A percentile compares a stretch with the other conserved stretches of the same genome.
Evolutionary conservation across 345 rosid species (phyloP).

Genomic region (Corymbia maculata): DNA sequence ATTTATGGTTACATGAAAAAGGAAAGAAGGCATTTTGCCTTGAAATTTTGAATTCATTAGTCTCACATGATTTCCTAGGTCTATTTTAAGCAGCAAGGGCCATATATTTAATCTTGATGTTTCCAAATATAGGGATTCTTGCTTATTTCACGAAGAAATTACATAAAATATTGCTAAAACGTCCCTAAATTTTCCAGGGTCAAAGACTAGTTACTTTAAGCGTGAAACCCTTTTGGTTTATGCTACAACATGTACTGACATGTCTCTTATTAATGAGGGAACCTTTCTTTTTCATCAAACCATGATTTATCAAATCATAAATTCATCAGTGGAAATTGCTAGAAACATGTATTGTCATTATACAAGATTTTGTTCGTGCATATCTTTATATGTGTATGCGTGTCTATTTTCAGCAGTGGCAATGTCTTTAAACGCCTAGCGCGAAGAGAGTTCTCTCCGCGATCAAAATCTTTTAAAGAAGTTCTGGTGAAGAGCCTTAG

Average conservation of each 20-base stretch:
- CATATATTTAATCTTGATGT: background rate
- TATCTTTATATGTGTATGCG: background rate
- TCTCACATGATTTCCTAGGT: background rate
- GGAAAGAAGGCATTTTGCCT: background rate
- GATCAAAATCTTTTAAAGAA: slow-evolving; percentile 37
- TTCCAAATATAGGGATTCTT: background rate
- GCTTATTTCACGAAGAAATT: background rate
- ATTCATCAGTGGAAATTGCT: background rate
- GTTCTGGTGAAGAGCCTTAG: slow-evolving; percentile 48
- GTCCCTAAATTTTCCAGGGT: background rate
- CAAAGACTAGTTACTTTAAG: background rate
- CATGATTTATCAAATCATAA: background rate
- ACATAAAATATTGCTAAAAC: background rate
- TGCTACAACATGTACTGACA: background rate
- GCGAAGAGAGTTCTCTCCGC: slow-evolving; percentile 57
- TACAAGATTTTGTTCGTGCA: background rate
- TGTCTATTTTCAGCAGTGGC: slow-evolving; percentile 17
- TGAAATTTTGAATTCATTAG: background rate
- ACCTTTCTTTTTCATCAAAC: background rate
- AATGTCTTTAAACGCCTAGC: slow-evolving; percentile 49
- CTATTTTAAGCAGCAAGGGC: background rate
- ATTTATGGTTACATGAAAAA: background rate
- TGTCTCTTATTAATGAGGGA: background rate
- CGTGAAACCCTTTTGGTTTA: background rate
- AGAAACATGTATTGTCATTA: background rate